phyloP scores from a whole-genome alignment of 2,329 filamentous ascomycete genomes.

The Ceratocystis ficicola region DNA sequence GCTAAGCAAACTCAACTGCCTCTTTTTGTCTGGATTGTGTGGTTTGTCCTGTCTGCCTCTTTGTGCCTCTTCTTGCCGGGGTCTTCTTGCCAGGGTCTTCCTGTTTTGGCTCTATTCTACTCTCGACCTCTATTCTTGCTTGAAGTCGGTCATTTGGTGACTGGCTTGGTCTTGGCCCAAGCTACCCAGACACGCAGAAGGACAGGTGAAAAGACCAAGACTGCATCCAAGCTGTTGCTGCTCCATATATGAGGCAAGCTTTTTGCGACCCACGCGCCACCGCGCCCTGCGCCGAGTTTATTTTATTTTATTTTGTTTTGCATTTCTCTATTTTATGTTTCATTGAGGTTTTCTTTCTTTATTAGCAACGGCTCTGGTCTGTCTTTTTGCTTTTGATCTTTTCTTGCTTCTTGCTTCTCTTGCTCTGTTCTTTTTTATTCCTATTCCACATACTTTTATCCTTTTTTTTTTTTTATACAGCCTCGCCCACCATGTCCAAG shows the following conservation, averaged over 20 bases:
- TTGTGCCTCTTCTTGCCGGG: neutral
- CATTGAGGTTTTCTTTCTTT: neutral
- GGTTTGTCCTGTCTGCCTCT: neutral
- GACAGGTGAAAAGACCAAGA: constrained; percentile 10
- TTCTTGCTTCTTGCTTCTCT: neutral
- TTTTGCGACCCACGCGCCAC: constrained; percentile 1
- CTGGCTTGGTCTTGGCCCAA: neutral
- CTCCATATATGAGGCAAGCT: constrained; percentile 4
- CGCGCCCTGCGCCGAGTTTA: neutral
- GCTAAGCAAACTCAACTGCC: neutral
- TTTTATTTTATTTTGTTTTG: constrained; percentile 2
- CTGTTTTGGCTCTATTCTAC: neutral
- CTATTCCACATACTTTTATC: neutral
- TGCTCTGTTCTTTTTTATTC: neutral
- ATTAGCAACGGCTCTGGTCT: neutral
- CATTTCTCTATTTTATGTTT: neutral
- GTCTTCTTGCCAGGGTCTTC: neutral
- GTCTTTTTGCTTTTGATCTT: neutral
- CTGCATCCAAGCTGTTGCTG: neutral
- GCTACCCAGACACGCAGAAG: neutral
- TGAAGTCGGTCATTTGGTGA: neutral
- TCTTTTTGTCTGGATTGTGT: too few relatives aligned
- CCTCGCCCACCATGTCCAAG: neutral
- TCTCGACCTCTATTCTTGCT: neutral
- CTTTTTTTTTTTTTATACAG: neutral